Percentiles rank a stretch among this genome's conserved stretches.
Evolutionary conservation across 148 eudicot species (phyloP).

Genomic region (Cornus kousa): DNA sequence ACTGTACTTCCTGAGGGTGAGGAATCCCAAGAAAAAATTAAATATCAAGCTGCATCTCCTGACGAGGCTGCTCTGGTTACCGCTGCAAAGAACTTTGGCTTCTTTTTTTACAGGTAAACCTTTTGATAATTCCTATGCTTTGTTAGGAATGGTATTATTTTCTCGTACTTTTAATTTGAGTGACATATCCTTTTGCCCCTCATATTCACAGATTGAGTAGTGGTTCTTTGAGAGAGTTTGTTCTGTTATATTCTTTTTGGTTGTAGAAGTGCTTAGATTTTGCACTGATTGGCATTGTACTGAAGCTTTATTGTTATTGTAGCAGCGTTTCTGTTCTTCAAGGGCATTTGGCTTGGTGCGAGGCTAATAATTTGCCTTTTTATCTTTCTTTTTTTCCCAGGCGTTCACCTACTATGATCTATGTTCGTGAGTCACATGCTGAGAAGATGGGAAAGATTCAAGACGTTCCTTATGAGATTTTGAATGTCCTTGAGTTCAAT

Average conservation of each 20-base stretch:
- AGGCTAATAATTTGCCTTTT: not conserved
- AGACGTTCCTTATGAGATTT: constrained; percentile 83
- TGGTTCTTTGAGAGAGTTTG: not conserved
- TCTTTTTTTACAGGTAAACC: constrained; percentile 85
- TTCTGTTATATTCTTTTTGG: not conserved
- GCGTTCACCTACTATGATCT: constrained; percentile 91
- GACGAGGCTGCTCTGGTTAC: constrained; percentile 95
- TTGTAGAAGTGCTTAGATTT: not conserved
- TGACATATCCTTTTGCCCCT: not conserved
- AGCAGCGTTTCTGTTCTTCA: constrained; percentile 4
- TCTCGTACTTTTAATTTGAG: not conserved
- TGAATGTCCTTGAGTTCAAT: constrained; percentile 96
- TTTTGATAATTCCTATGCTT: not conserved
- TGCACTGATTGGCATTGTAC: not conserved
- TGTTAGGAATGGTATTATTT: too few species aligned
- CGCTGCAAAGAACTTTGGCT: constrained; percentile 98
- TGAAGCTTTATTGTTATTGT: not conserved
- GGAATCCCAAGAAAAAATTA: constrained; percentile 82
- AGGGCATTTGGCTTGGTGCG: not conserved
- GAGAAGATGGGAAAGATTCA: constrained; percentile 85
- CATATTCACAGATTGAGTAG: not conserved
- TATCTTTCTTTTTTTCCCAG: constrained; percentile 32
- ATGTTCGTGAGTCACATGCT: constrained; percentile 93
- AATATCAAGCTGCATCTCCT: constrained; percentile 97
- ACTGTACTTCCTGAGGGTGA: constrained; percentile 99